Conservation (phyloP, 2,329 filamentous ascomycete genomes). For the Fusarium chaquense region DNA sequence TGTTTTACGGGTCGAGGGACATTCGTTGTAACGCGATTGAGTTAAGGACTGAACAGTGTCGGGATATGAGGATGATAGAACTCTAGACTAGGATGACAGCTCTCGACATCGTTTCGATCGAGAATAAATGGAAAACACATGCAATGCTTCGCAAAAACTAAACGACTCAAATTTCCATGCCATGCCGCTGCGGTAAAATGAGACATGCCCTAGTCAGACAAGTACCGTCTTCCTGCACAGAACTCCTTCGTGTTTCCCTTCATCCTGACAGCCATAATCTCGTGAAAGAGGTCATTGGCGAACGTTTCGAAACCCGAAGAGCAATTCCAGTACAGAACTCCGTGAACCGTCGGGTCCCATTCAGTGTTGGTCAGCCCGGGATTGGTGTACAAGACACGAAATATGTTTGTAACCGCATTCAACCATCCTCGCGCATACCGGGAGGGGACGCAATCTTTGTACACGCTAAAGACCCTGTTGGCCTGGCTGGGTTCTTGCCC, state of each 20-base stretch:
- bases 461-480: background rate
- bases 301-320: background rate
- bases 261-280: background rate
- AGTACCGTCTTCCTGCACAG: background rate
- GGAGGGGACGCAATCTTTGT: background rate
- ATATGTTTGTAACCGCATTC: background rate
- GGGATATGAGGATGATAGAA: background rate
- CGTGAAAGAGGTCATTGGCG: background rate
- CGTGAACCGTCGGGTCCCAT: conserved; percentile 15
- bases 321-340: conserved; percentile 4
- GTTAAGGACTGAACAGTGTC: background rate
- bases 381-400: background rate
- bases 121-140: background rate
- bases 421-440: background rate
- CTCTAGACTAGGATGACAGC: background rate
- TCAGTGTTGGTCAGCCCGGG: background rate
- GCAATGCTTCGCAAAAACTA: background rate
- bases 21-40: conserved; percentile 42
- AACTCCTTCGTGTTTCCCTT: background rate
- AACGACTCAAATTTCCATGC: background rate
- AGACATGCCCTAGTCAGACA: background rate
- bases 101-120: background rate
- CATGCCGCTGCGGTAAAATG: background rate
- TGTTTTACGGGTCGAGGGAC: conserved; percentile 50
- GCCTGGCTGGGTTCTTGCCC: background rate